Evolutionary conservation across 805 yeast species (phyloP), one percentile per base, ranked within the genome.

Genomic region (Metschnikowia sp.): DNA sequence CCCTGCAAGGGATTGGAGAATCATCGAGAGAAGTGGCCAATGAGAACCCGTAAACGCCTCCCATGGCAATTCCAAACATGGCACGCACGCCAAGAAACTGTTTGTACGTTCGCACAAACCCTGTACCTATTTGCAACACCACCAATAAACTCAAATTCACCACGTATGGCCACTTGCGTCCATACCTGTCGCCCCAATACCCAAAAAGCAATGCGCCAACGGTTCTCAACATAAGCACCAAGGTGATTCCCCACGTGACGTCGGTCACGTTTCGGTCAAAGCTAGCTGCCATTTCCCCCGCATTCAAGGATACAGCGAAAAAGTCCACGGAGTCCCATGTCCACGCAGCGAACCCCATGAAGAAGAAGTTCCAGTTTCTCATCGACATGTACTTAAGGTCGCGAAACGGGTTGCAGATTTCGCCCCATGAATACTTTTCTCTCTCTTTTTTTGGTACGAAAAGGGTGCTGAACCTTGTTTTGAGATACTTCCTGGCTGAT

Each of bases 1-100:
- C 84, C 64, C 79, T 70, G 32, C 84, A 80, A 26, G 66, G 69
- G 3, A 62, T 61, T 1, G 88, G 88, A 41, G 81, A 74, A 57
- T 83, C 86, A 53, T 83, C 88, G 31, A 85, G 70, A 5, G 88
- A 83, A 4, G 83, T 79, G 8, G 86, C 84, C 32, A 84, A 77
- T 32, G 82, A 78, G 49, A 80, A 77, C 32, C 87, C 88, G 58
- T 76, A 84, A 44, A 82, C 68, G 46, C 88, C 89, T 36, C 89
- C 90, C 87, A 84, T 82, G 39, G 82, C 78, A 42, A 83, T 66
- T 45, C 88, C 88, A 58, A 82, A 83, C n/a, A 82, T 49, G 1
- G 86, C 82, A 58, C 88, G 68, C 13, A 82, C 85, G 26, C 79
- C 86, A 42, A 83, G 65, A 56, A 83, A 83, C 56, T 80, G 83